Percentiles rank a stretch among this genome's conserved stretches.
Evolutionary conservation across 768 basidiomycete species (phyloP).

Genomic region (Russula emetica): DNA sequence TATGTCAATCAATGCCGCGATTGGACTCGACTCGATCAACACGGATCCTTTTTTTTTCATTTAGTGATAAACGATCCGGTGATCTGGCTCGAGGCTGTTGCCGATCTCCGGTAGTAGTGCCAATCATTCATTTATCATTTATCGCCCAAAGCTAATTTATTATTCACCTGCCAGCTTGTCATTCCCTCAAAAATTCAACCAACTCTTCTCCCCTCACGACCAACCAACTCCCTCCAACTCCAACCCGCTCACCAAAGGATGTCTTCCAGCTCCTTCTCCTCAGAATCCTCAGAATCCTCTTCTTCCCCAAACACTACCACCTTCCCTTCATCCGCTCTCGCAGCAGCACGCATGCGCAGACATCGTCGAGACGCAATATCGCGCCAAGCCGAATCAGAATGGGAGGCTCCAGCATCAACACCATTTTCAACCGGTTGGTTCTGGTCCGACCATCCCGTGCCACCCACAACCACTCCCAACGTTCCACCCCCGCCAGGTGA

Average conservation of each 20-base stretch:
- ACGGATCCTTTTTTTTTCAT: not conserved
- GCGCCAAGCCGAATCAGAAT: constrained; percentile 5
- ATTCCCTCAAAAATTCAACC: not conserved
- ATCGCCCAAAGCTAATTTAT: not conserved
- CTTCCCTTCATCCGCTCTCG: not conserved
- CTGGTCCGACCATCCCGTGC: not conserved
- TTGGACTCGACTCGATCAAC: not conserved
- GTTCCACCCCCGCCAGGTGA: not conserved
- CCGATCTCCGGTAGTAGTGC: too few relatives aligned
- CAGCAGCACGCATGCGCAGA: constrained; percentile 10
- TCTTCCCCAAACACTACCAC: not conserved
- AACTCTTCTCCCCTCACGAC: not conserved
- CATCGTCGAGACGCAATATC: constrained; percentile 19
- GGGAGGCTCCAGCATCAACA: constrained; percentile 3
- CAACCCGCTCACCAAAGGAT: not conserved
- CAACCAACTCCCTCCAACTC: not conserved
- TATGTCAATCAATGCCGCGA: not conserved
- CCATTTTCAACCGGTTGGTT: not conserved
- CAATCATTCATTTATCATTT: not conserved
- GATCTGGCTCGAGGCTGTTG: not conserved
- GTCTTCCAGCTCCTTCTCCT: not conserved
- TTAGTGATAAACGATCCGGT: not conserved
- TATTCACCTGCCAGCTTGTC: not conserved
- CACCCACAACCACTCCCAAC: not conserved
- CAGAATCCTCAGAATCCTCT: not conserved